A percentile compares a stretch with the other conserved stretches of the same genome.
These are phyloP conservation scores for Aspergillus bridgeri DNA, from an alignment of 495 filamentous ascomycete species.

Conservation along the genomic window DNA sequence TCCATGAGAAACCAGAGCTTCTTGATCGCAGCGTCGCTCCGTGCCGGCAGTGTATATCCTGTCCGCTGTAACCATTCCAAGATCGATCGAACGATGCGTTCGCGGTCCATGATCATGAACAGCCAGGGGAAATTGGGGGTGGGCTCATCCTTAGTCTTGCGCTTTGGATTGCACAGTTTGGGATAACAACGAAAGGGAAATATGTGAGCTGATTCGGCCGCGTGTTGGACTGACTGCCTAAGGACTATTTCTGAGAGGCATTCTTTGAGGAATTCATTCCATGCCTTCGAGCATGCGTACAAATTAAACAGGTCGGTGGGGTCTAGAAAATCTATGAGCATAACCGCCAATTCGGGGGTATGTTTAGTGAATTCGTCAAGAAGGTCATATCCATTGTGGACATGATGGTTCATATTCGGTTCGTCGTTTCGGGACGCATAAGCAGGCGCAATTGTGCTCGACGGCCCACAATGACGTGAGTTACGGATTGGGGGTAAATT, in stretches of 20 bases:
- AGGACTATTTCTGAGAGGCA: conserved; percentile 41
- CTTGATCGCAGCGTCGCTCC: conserved; percentile 42
- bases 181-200: conserved; percentile 53
- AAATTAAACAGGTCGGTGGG: conserved; percentile 50
- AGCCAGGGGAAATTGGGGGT: conserved; percentile 50
- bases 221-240: conserved; percentile 35
- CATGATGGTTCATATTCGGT: not conserved
- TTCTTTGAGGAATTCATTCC: conserved; percentile 49
- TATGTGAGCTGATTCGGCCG: conserved; percentile 41
- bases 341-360: conserved; percentile 48
- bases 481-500: not conserved
- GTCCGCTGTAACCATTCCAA: conserved; percentile 45
- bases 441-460: not conserved
- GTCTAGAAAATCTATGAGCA: conserved; percentile 47
- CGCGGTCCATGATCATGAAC: conserved; percentile 48
- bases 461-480: not conserved
- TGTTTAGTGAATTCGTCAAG: conserved; percentile 45
- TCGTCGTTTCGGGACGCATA: too few species aligned
- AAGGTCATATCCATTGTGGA: conserved; percentile 39
- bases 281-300: conserved; percentile 54
- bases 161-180: conserved; percentile 51
- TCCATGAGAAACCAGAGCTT: conserved; percentile 70
- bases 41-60: conserved; percentile 49
- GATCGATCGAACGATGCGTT: conserved; percentile 50
- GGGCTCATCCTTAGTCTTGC: conserved; percentile 7